Percentiles rank a stretch among this genome's conserved stretches.
Evolutionary conservation across 345 rosid species (phyloP).

Genomic region (Gossypium turneri): DNA sequence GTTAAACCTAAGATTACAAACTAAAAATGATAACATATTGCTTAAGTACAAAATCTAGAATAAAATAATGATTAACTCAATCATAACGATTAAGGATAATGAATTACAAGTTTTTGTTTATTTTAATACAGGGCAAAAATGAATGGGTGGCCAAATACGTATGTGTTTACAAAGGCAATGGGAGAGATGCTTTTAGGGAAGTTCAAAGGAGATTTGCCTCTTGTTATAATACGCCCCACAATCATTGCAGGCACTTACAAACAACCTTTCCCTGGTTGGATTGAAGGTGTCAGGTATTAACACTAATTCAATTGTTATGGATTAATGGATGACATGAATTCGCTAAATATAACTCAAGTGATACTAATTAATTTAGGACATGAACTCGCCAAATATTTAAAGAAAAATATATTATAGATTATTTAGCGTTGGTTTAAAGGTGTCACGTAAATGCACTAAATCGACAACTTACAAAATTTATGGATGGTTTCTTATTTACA

Average conservation of each 20-base stretch:
- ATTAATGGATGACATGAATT: too few species aligned
- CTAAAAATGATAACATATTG: too few species aligned
- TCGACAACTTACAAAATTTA: too few species aligned
- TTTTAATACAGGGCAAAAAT: constrained; percentile 44
- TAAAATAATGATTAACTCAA: too few species aligned
- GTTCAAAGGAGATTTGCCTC: constrained; percentile 45
- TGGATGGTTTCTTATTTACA: constrained; percentile 11
- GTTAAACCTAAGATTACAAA: too few species aligned
- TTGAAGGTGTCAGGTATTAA: constrained; percentile 59
- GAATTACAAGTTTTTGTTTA: not conserved
- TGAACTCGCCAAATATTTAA: too few species aligned
- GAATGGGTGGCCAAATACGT: constrained; percentile 78
- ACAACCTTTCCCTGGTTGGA: constrained; percentile 82
- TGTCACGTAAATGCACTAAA: constrained; percentile 33
- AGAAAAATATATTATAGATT: too few species aligned
- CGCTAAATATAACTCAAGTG: too few species aligned
- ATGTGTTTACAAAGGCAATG: constrained; percentile 82
- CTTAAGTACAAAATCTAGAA: too few species aligned
- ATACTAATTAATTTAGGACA: too few species aligned
- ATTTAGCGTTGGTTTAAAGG: constrained; percentile 61
- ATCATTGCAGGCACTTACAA: constrained; percentile 59
- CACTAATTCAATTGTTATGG: too few species aligned
- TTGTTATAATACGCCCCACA: constrained; percentile 56
- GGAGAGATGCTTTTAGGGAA: constrained; percentile 62
- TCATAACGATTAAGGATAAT: too few species aligned